Conservation (phyloP, 2,329 filamentous ascomycete species). For the Colletotrichum orbiculare region DNA sequence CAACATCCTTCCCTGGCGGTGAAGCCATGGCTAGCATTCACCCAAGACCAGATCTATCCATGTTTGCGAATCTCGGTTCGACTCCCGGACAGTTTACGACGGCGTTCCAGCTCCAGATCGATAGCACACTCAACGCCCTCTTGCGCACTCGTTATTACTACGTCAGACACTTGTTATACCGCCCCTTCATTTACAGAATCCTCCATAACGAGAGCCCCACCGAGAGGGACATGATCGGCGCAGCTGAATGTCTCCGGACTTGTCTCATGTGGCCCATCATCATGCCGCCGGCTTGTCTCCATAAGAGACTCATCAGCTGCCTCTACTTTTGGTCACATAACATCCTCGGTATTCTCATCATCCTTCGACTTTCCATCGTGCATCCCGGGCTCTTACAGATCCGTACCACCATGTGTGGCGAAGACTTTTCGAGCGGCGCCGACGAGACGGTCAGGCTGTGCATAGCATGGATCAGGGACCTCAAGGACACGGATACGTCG, state of each 20-base stretch:
- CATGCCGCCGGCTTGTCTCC: slow-evolving; percentile 65
- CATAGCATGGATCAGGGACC: slow-evolving; percentile 69
- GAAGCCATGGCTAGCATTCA: slow-evolving; percentile 45
- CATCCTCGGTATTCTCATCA: slow-evolving; percentile 66
- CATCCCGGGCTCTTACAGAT: slow-evolving; percentile 62
- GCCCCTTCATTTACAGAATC: slow-evolving; percentile 69
- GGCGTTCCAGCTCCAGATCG: not conserved
- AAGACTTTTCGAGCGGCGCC: slow-evolving; percentile 62
- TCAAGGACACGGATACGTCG: slow-evolving; percentile 64
- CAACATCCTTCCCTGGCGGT: slow-evolving; percentile 38
- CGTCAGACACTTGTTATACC: slow-evolving; percentile 66
- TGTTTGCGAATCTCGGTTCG: too few relatives aligned
- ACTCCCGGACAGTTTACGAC: too few relatives aligned
- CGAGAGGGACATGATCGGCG: slow-evolving; percentile 63
- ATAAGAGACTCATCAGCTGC: slow-evolving; percentile 69
- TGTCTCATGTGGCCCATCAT: slow-evolving; percentile 70
- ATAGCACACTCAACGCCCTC: slow-evolving; percentile 58
- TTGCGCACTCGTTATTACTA: slow-evolving; percentile 70
- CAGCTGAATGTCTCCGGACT: slow-evolving; percentile 66
- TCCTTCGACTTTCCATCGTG: slow-evolving; percentile 65
- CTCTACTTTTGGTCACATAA: slow-evolving; percentile 73
- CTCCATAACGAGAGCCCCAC: slow-evolving; percentile 66
- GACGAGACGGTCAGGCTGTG: slow-evolving; percentile 61
- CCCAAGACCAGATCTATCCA: too few relatives aligned
- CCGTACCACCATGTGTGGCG: slow-evolving; percentile 58